These are phyloP conservation scores for Gleditsia sinensis DNA, from an alignment of 306 rosid genomes.

Conservation along the genomic window DNA sequence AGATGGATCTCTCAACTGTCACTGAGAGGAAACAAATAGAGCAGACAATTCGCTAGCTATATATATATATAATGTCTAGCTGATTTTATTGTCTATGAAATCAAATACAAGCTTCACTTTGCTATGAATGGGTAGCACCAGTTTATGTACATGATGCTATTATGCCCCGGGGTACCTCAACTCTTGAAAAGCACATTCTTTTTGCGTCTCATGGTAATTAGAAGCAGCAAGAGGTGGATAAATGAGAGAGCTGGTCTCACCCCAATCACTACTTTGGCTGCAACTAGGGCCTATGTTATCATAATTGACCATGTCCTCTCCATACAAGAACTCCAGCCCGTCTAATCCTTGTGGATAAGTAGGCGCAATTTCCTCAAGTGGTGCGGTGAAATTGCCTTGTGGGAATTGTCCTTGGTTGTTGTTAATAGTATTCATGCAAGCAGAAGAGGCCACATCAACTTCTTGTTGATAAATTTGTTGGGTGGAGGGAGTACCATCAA, in stretches of 20 bases:
- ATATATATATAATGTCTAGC: neutral
- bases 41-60: neutral
- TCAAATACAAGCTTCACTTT: constrained; percentile 19
- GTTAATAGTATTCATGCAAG: constrained; percentile 22
- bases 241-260: constrained; percentile 46
- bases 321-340: constrained; percentile 56
- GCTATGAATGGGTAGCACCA: constrained; percentile 1
- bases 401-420: constrained; percentile 33
- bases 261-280: constrained; percentile 45
- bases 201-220: constrained; percentile 18
- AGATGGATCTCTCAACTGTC: too few species aligned
- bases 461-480: constrained; percentile 32
- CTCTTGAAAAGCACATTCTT: constrained; percentile 45
- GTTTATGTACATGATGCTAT: constrained; percentile 23
- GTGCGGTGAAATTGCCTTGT: constrained; percentile 28
- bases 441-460: constrained; percentile 31
- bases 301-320: constrained; percentile 43
- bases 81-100: constrained; percentile 32
- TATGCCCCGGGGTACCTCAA: constrained; percentile 41
- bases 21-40: neutral
- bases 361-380: constrained; percentile 44
- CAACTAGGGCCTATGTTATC: constrained; percentile 25
- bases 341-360: constrained; percentile 39
- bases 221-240: constrained; percentile 44
- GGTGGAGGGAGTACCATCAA: constrained; percentile 24